Conservation (phyloP, 139 green algal genomes). For the Diplosphaera chodatii region DNA sequence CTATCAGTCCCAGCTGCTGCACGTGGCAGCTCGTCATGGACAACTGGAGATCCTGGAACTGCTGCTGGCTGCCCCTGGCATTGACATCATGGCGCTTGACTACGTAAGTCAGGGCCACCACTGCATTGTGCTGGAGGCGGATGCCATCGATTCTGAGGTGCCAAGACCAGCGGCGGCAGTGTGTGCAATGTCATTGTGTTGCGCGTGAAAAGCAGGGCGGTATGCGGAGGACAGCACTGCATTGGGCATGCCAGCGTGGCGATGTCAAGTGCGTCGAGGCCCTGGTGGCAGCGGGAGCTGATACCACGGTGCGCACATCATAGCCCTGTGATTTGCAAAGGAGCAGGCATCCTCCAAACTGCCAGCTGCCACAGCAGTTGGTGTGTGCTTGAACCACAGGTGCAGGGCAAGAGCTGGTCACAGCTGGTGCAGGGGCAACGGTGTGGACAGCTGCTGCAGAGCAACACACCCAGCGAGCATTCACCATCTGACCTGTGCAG, state of each 20-base stretch:
- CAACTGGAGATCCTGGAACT: neutral
- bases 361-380: constrained; percentile 1
- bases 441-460: constrained; percentile 1
- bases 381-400: neutral
- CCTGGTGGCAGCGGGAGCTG: constrained; percentile 5
- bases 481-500: constrained; percentile 2
- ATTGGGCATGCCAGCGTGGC: constrained; percentile 9
- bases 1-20: constrained; percentile 5
- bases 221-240: constrained; percentile 13
- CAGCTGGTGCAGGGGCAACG: constrained; percentile 12
- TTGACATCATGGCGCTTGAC: constrained; percentile 7
- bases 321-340: neutral
- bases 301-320: constrained; percentile 2
- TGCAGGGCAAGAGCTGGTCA: constrained; percentile 7
- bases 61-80: neutral
- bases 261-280: constrained; percentile 1
- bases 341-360: neutral
- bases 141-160: too few species aligned
- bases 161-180: too few species aligned
- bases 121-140: too few species aligned
- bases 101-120: too few species aligned
- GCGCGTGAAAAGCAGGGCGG: neutral
- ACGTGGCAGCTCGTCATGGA: constrained; percentile 8
- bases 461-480: neutral
- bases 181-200: too few species aligned